Conservation (phyloP, 73 alveolate genomes). For the Paramecium tetraurelia region DNA sequence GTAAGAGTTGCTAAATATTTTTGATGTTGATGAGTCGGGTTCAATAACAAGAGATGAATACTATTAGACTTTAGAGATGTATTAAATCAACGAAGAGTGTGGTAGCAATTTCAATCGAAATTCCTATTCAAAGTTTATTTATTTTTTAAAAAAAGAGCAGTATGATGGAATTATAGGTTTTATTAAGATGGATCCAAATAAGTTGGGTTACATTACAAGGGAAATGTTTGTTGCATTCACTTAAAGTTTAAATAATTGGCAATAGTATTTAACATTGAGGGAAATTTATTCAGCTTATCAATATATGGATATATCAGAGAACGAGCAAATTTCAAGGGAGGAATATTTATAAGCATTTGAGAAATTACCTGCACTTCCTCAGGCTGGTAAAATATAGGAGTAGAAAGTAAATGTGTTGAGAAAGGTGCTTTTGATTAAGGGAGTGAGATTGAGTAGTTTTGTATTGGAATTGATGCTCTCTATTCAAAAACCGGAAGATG, state of each 20-base stretch:
- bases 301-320: slow-evolving; percentile 26
- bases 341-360: neutral
- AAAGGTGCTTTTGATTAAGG: neutral
- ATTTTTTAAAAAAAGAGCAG: neutral
- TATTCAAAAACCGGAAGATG: neutral
- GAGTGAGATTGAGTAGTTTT: neutral
- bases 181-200: slow-evolving; percentile 13
- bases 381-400: neutral
- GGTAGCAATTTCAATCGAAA: neutral
- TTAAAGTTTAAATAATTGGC: neutral
- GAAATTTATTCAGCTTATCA: neutral
- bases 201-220: neutral
- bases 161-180: neutral
- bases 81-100: neutral
- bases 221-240: slow-evolving; percentile 7
- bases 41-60: neutral
- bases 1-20: neutral
- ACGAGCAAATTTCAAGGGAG: neutral
- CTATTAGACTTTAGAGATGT: slow-evolving; percentile 12
- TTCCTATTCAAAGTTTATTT: slow-evolving; percentile 4
- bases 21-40: neutral
- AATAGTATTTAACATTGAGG: neutral
- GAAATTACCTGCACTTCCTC: neutral
- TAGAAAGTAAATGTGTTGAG: neutral
- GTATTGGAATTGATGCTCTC: neutral